A percentile compares a stretch with the other conserved stretches of the same genome.
Evolutionary conservation across 139 green algal genomes (phyloP).

Genomic region (Coelastrella sp.): DNA sequence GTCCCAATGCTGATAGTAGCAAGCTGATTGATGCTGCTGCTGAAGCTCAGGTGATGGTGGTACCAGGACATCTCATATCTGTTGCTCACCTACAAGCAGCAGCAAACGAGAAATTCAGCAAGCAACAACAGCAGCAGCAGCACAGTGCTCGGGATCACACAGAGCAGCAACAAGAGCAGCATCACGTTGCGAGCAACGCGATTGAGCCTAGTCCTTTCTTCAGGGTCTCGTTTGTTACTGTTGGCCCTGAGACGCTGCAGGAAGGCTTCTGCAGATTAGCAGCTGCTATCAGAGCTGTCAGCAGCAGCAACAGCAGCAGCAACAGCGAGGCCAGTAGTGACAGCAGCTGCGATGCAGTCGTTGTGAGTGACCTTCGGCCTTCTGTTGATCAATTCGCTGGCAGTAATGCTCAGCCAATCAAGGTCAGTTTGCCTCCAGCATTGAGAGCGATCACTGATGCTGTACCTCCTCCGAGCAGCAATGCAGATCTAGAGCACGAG

Average conservation of each 20-base stretch:
- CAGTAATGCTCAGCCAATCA: too few relatives aligned
- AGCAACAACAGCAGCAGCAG: constrained; percentile 25
- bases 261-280: constrained; percentile 59
- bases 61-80: constrained; percentile 28
- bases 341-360: too few relatives aligned
- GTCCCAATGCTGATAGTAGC: background rate
- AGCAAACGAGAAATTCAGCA: background rate
- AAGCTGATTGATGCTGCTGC: constrained; percentile 14
- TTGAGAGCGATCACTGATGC: too few relatives aligned
- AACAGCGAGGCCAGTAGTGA: too few relatives aligned
- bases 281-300: background rate
- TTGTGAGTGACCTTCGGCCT: too few relatives aligned
- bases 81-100: constrained; percentile 33
- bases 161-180: constrained; percentile 1
- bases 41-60: constrained; percentile 27
- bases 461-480: too few relatives aligned
- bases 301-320: constrained; percentile 3
- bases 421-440: too few relatives aligned
- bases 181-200: too few relatives aligned
- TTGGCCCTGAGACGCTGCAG: constrained; percentile 36
- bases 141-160: background rate
- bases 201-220: constrained; percentile 44
- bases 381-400: too few relatives aligned
- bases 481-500: too few relatives aligned
- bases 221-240: constrained; percentile 61